Evolutionary conservation across 345 rosid genomes (phyloP).

Genomic region (Brassica carinata): DNA sequence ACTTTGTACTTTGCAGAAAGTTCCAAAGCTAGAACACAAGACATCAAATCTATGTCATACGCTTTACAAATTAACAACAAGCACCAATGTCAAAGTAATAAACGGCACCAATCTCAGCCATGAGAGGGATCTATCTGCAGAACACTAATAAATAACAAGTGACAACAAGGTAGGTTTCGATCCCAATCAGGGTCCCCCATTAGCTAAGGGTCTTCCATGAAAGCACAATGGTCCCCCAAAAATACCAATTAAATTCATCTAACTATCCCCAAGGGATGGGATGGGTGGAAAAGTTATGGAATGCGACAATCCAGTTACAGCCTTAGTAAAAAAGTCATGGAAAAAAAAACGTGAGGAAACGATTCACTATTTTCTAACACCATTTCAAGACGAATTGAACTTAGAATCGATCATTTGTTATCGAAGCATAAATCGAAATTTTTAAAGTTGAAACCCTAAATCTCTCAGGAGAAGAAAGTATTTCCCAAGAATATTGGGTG

Average conservation of each 20-base stretch:
- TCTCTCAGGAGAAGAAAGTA: no score
- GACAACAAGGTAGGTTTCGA: constrained; percentile 38
- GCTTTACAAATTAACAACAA: neutral
- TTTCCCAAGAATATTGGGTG: no score
- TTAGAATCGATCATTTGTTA: no score
- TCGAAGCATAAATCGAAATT: no score
- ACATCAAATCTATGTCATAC: neutral
- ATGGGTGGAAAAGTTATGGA: no score
- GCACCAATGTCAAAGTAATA: constrained; percentile 1
- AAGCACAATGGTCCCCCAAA: constrained; percentile 29
- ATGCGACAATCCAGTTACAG: no score
- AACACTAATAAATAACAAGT: neutral
- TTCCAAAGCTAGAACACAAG: constrained; percentile 9
- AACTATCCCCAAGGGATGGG: no score
- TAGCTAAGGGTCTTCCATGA: constrained; percentile 16
- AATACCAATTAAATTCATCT: constrained; percentile 8
- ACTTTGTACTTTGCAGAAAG: constrained; percentile 17
- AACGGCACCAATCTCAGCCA: constrained; percentile 22
- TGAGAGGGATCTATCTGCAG: neutral
- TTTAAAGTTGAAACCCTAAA: no score
- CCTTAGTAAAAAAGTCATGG: no score
- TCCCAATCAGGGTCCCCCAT: constrained; percentile 35
- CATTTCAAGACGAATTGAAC: no score
- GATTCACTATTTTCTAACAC: no score
- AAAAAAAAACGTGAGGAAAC: no score